Evolutionary conservation across 208 protist genomes (phyloP).

Genomic region (Trichomonas tenax): DNA sequence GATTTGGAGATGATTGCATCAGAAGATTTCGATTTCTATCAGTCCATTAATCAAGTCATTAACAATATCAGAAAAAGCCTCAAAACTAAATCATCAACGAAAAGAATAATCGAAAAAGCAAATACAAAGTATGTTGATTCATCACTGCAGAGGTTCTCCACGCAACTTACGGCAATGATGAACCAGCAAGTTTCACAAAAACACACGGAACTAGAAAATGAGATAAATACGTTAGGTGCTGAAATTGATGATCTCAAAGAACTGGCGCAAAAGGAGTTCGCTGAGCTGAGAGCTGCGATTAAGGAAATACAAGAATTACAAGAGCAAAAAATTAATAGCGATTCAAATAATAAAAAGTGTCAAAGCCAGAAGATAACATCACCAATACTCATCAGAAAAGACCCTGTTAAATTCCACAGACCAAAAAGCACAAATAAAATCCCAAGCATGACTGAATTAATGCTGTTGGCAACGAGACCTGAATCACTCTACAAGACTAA

Average conservation of each 20-base stretch:
- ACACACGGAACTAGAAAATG: not conserved
- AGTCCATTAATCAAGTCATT: not conserved
- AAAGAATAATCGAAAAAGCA: not conserved
- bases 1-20: not conserved
- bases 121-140: not conserved
- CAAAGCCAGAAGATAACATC: not conserved
- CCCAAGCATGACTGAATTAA: not conserved
- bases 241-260: not conserved
- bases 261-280: not conserved
- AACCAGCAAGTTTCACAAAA: not conserved
- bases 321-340: not conserved
- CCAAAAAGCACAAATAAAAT: not conserved
- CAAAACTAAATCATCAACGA: not conserved
- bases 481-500: not conserved
- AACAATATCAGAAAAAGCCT: not conserved
- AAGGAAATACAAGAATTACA: not conserved
- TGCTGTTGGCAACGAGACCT: not conserved
- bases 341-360: not conserved
- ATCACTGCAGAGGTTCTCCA: not conserved
- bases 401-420: not conserved
- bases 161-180: not conserved
- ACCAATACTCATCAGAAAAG: not conserved
- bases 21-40: not conserved
- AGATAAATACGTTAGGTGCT: not conserved
- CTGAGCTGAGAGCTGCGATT: not conserved